Conservation (phyloP, 2,329 filamentous ascomycete species). For the Trichoderma sp. region DNA sequence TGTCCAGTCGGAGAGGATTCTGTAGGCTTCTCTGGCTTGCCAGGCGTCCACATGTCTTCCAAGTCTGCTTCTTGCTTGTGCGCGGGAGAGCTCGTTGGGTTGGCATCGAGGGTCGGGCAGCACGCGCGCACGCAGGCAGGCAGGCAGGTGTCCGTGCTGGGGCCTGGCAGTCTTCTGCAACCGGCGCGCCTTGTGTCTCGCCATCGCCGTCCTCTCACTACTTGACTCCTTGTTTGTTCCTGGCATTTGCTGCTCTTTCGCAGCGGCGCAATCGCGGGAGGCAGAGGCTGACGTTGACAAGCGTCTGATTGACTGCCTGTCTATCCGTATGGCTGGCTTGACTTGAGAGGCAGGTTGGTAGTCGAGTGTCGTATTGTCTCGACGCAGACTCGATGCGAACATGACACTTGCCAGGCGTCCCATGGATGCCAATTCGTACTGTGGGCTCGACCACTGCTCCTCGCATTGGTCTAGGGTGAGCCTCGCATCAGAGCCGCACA, state of each 20-base stretch:
- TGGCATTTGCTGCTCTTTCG: not conserved
- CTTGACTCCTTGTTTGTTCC: not conserved
- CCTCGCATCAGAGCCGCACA: constrained; percentile 12
- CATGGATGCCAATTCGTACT: too few relatives aligned
- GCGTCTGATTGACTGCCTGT: too few relatives aligned
- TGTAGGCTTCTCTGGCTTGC: constrained; percentile 20
- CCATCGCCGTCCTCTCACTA: not conserved
- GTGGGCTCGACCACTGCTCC: not conserved
- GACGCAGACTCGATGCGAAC: too few relatives aligned
- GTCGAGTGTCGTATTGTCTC: too few relatives aligned
- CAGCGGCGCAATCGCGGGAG: too few relatives aligned
- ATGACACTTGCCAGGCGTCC: too few relatives aligned
- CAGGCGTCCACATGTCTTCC: constrained; percentile 22
- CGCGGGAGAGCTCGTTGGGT: constrained; percentile 21
- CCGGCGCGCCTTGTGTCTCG: not conserved
- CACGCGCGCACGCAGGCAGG: constrained; percentile 15
- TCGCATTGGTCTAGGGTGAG: constrained; percentile 10
- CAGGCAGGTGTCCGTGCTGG: constrained; percentile 5
- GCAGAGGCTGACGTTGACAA: too few relatives aligned
- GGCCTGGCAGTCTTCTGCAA: constrained; percentile 12
- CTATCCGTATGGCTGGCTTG: too few relatives aligned
- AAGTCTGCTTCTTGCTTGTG: not conserved
- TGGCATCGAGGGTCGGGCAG: constrained; percentile 28
- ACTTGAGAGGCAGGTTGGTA: too few relatives aligned
- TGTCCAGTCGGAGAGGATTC: constrained; percentile 15